Evolutionary conservation across 345 rosid genomes (phyloP), one percentile per base, ranked within the genome.

Genomic region (Viola odorata): DNA sequence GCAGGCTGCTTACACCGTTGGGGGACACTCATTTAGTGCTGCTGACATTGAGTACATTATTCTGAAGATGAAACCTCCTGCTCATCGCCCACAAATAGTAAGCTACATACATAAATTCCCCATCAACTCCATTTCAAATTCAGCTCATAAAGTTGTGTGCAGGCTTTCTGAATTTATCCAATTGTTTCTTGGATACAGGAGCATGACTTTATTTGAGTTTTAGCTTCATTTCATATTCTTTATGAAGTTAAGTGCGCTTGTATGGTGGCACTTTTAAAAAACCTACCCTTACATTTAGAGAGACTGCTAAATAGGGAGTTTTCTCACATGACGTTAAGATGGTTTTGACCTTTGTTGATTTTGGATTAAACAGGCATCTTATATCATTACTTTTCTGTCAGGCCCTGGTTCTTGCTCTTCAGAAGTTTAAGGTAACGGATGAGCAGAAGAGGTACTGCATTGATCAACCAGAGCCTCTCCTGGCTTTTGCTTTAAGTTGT

Each of bases 1-100:
- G 79, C 73, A 85, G 91, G 88, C 83, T 61, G 78, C 83, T 62
- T 85, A 83, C 64, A 81, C 73, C 3, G 68, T 85, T 37, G 91
- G 91, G 64, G 88, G 88, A 41, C 77, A 62, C 47, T 72, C 83
- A 16, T 58, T 81, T 38, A 81, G 78, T 67, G 91, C 83, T 68
- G 82, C 78, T 39, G 85, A 79, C 58, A 83, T 85, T 37, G 88
- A 83, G 55, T 81, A 71, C 71, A 55, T 62, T 15, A 60, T 85
- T 66, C 68, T 85, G 68, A 85, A 79, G 78, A 81, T 76, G 86
- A 85, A 83, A 55, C 86, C 84, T 10, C 79, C 86, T 2, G 66
- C 77, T 41, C 74, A 85, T 69, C 79, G 75, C 17, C 86, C 80
- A 14, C 88, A 85, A 70, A 77, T 83, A 48, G 91, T 85, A 83